These are phyloP conservation scores for Withania somnifera DNA, from an alignment of 305 asterid genomes.

Conservation along the genomic window DNA sequence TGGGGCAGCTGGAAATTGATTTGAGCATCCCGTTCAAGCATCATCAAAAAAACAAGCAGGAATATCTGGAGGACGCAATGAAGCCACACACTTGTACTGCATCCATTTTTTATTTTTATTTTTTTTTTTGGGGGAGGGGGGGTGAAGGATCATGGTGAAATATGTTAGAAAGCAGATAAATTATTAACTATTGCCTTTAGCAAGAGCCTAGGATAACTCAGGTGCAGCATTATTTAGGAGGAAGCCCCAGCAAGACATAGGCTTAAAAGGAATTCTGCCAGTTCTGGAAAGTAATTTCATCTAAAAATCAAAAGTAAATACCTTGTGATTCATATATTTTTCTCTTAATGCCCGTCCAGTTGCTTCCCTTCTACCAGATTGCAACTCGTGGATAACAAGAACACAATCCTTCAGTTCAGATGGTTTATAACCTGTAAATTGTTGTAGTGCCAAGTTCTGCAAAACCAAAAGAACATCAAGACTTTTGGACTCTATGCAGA, in stretches of 20 bases:
- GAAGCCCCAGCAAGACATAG: neutral
- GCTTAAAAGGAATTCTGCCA: neutral
- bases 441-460: slow-evolving; percentile 42
- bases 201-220: neutral
- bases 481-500: neutral
- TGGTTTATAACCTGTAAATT: slow-evolving; percentile 42
- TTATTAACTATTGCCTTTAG: neutral
- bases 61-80: slow-evolving; percentile 34
- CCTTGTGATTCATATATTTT: slow-evolving; percentile 60
- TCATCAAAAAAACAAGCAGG: slow-evolving; percentile 33
- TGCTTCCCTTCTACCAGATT: slow-evolving; percentile 22
- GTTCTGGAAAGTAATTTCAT: neutral
- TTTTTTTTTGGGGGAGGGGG: too few relatives aligned
- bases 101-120: slow-evolving; percentile 6
- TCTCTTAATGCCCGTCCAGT: slow-evolving; percentile 30
- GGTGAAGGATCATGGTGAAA: neutral
- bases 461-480: neutral
- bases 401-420: slow-evolving; percentile 49
- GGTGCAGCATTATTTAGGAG: neutral
- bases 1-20: neutral
- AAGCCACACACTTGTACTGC: slow-evolving; percentile 51
- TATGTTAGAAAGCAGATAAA: neutral
- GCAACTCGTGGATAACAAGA: slow-evolving; percentile 43
- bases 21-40: slow-evolving; percentile 4
- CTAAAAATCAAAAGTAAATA: slow-evolving; percentile 12